phyloP scores from a whole-genome alignment of 2,329 filamentous ascomycete genomes.

The Simplicillium aogashimaense region DNA sequence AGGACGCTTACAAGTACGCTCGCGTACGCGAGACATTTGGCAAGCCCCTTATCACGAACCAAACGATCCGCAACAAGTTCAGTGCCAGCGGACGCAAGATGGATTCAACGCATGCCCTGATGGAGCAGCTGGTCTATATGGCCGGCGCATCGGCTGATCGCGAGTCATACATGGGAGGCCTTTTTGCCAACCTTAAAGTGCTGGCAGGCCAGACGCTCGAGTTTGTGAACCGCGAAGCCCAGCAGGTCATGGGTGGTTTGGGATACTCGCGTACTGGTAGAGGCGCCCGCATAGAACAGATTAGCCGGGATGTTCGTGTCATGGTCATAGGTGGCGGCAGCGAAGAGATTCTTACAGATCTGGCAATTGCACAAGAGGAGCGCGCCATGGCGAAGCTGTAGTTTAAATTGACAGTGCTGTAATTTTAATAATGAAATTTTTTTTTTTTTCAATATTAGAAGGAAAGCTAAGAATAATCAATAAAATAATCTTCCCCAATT shows the following conservation, averaged over 20 bases:
- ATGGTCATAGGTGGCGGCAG: slow-evolving; percentile 35
- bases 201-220: slow-evolving; percentile 30
- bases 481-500: too few relatives aligned
- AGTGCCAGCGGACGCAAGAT: slow-evolving; percentile 41
- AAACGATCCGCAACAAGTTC: slow-evolving; percentile 44
- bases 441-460: too few relatives aligned
- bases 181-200: slow-evolving; percentile 20
- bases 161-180: background rate
- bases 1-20: slow-evolving; percentile 31
- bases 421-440: too few relatives aligned
- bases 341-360: slow-evolving; percentile 34
- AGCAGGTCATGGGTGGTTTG: slow-evolving; percentile 35
- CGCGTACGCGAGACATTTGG: slow-evolving; percentile 40
- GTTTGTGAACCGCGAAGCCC: slow-evolving; percentile 30
- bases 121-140: slow-evolving; percentile 39
- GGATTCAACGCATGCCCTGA: slow-evolving; percentile 41
- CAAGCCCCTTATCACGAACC: slow-evolving; percentile 39
- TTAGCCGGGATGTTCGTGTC: slow-evolving; percentile 34
- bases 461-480: too few relatives aligned
- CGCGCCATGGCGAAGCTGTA: too few relatives aligned
- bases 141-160: slow-evolving; percentile 31
- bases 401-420: too few relatives aligned
- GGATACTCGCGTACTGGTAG: slow-evolving; percentile 32
- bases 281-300: slow-evolving; percentile 32
- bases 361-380: background rate